A percentile compares a stretch with the other conserved stretches of the same genome.
Conservation (phyloP, 306 rosid species). For the Trifolium repens region DNA sequence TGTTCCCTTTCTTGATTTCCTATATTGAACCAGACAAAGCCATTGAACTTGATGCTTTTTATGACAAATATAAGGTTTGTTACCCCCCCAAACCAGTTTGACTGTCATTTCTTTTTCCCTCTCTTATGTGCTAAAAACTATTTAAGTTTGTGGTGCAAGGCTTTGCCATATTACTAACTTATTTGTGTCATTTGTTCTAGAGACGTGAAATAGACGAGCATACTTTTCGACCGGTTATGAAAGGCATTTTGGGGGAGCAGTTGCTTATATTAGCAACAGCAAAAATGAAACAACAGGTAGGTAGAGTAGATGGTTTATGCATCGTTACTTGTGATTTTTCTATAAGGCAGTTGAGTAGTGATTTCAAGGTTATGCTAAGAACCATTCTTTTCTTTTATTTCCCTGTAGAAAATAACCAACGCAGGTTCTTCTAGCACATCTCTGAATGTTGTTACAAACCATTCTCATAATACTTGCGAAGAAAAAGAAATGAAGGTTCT, state of each 20-base stretch:
- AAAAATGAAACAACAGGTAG: constrained; percentile 71
- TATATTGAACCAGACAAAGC: neutral
- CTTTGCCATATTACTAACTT: constrained; percentile 37
- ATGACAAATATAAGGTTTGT: neutral
- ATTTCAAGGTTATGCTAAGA: constrained; percentile 32
- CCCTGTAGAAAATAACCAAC: too few relatives aligned
- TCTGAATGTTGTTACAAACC: too few relatives aligned
- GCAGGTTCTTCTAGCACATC: too few relatives aligned
- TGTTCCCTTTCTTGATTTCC: neutral
- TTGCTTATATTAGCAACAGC: constrained; percentile 72
- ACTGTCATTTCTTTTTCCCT: neutral
- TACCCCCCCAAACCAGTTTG: neutral
- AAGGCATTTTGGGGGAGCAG: constrained; percentile 74
- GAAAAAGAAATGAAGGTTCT: too few relatives aligned
- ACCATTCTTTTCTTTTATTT: neutral
- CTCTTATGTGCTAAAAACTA: too few relatives aligned
- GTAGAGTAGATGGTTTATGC: constrained; percentile 16
- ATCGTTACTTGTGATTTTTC: constrained; percentile 30
- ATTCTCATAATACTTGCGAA: too few relatives aligned
- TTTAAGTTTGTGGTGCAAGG: neutral
- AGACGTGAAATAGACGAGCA: neutral
- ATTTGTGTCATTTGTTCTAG: constrained; percentile 37
- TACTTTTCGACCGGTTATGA: neutral
- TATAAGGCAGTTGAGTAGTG: neutral
- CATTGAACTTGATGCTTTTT: neutral